Percentiles rank a stretch among this genome's conserved stretches.
These are phyloP conservation scores for Mallotus nudiflorus DNA, from an alignment of 345 rosid genomes.

Conservation along the genomic window DNA sequence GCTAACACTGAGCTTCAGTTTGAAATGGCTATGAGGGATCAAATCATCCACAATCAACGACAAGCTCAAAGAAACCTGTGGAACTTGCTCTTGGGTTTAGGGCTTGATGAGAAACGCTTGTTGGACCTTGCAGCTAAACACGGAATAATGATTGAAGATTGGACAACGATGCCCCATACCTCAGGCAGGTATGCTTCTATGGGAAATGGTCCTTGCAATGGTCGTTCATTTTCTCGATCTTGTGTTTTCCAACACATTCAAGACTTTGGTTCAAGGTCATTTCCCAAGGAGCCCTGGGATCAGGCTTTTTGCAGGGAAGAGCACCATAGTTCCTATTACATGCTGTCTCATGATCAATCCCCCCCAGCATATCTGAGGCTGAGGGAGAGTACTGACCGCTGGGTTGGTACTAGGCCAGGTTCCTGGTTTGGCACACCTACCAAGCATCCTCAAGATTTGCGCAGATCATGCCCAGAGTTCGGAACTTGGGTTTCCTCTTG, in stretches of 20 bases:
- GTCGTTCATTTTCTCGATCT: constrained; percentile 55
- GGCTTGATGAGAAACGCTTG: constrained; percentile 71
- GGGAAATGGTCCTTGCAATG: constrained; percentile 36
- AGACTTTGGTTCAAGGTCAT: constrained; percentile 41
- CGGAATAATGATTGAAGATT: constrained; percentile 81
- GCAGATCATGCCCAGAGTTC: constrained; percentile 53
- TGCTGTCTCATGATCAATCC: constrained; percentile 49
- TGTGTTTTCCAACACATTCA: constrained; percentile 51
- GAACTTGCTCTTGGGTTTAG: constrained; percentile 78
- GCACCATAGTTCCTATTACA: constrained; percentile 64
- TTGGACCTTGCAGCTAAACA: constrained; percentile 74
- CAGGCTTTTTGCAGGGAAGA: constrained; percentile 62
- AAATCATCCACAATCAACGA: constrained; percentile 84
- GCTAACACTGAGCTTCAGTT: constrained; percentile 90
- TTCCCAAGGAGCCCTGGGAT: constrained; percentile 46
- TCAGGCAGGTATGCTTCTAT: constrained; percentile 28
- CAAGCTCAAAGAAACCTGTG: constrained; percentile 80
- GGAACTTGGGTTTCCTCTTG: constrained; percentile 38
- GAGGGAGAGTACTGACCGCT: constrained; percentile 45
- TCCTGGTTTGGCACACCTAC: constrained; percentile 39
- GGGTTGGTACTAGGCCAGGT: constrained; percentile 43
- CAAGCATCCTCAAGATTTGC: constrained; percentile 38
- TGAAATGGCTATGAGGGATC: constrained; percentile 96
- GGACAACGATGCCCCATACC: constrained; percentile 46
- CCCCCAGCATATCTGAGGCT: constrained; percentile 40